phyloP scores from a whole-genome alignment of 2,329 filamentous ascomycete genomes.

The Ascochyta koolunga region DNA sequence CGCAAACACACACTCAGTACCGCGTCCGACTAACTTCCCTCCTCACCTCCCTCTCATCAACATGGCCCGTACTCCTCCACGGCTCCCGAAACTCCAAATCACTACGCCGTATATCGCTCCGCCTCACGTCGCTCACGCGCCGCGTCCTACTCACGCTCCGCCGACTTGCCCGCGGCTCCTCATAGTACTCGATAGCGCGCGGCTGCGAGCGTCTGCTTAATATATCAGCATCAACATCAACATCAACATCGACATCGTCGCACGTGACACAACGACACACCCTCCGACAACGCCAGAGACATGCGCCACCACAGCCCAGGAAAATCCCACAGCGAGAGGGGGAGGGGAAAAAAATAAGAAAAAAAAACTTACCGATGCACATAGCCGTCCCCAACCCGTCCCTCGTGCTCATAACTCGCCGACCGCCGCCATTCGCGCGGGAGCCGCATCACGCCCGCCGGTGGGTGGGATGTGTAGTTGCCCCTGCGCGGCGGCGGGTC shows the following conservation, averaged over 20 bases:
- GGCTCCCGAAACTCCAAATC: constrained; percentile 25
- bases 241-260: neutral
- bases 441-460: constrained; percentile 41
- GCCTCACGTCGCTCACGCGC: constrained; percentile 33
- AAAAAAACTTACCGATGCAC: neutral
- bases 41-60: constrained; percentile 34
- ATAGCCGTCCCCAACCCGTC: constrained; percentile 18
- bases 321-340: no score
- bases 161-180: constrained; percentile 34
- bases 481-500: constrained; percentile 41
- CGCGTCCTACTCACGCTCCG: constrained; percentile 34
- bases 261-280: neutral
- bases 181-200: constrained; percentile 36
- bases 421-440: constrained; percentile 40
- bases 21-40: constrained; percentile 40
- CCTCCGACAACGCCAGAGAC: no score
- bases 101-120: constrained; percentile 10
- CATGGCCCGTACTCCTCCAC: constrained; percentile 29
- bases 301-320: neutral
- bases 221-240: neutral
- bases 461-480: constrained; percentile 42
- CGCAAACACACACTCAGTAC: constrained; percentile 16
- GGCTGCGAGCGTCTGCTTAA: constrained; percentile 23
- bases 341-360: neutral
- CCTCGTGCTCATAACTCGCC: constrained; percentile 33